Conservation (phyloP, 2,329 filamentous ascomycete species). For the Madurella mycetomatis region DNA sequence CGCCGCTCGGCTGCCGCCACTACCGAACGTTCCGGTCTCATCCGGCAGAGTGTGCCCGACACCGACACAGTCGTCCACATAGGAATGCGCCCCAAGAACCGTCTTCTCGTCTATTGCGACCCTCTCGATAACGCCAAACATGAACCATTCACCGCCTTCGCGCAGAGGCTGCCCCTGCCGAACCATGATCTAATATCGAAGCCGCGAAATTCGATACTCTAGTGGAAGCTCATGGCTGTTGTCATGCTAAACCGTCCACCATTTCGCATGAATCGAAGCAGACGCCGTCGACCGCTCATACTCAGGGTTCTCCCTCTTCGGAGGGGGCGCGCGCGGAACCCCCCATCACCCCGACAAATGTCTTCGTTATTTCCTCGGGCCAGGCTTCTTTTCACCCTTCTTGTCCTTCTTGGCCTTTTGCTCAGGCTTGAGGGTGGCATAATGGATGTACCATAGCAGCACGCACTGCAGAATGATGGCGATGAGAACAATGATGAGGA, state of each 20-base stretch:
- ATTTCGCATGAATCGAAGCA: not conserved
- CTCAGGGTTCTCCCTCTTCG: not conserved
- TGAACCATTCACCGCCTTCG: not conserved
- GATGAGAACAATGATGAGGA: slow-evolving; percentile 52
- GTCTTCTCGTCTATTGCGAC: not conserved
- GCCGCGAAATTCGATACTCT: not conserved
- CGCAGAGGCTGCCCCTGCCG: not conserved
- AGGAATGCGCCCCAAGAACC: not conserved
- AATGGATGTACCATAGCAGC: slow-evolving; percentile 56
- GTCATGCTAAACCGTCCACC: no score
- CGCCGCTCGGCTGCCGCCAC: no score
- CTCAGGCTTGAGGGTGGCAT: slow-evolving; percentile 56
- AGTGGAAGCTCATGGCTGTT: not conserved
- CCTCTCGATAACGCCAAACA: not conserved
- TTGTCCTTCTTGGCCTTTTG: slow-evolving; percentile 53
- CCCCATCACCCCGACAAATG: not conserved
- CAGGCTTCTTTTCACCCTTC: slow-evolving; percentile 40
- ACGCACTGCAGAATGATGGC: slow-evolving; percentile 42
- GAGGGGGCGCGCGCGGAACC: no score
- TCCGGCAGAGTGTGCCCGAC: not conserved
- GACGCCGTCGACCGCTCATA: not conserved
- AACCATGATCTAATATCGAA: not conserved
- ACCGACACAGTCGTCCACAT: not conserved
- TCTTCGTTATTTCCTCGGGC: slow-evolving; percentile 25
- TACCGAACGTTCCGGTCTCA: not conserved